Conservation (phyloP, 257 asterid genomes). For the Schizonepeta tenuifolia region DNA sequence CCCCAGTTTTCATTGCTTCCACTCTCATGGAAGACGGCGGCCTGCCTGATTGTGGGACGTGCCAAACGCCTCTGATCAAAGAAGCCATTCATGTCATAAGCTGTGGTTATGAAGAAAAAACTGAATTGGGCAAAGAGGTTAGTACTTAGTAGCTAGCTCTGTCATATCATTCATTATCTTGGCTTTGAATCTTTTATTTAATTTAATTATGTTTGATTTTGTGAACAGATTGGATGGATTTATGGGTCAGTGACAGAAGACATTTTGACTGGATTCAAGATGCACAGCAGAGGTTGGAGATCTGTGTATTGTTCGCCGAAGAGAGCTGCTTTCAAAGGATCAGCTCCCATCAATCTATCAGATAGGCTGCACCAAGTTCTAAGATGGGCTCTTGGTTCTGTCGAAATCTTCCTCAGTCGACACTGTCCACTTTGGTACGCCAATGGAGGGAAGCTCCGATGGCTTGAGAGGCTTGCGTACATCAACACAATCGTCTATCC, state of each 20-base stretch:
- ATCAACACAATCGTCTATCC: conserved; percentile 39
- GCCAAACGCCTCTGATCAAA: conserved; percentile 58
- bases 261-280: conserved; percentile 82
- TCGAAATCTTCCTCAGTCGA: conserved; percentile 37
- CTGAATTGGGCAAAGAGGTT: conserved; percentile 90
- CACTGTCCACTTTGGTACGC: conserved; percentile 40
- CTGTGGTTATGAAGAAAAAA: conserved; percentile 86
- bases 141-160: not conserved
- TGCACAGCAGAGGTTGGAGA: conserved; percentile 89
- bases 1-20: conserved; percentile 74
- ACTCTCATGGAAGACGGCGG: conserved; percentile 86
- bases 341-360: conserved; percentile 85
- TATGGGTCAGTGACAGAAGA: conserved; percentile 89
- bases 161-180: too few species aligned
- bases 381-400: conserved; percentile 50
- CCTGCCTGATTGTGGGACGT: conserved; percentile 66
- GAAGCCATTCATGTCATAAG: conserved; percentile 90
- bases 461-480: conserved; percentile 37
- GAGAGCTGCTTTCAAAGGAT: conserved; percentile 80
- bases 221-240: conserved; percentile 82
- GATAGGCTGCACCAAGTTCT: conserved; percentile 83
- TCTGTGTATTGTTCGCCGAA: conserved; percentile 75
- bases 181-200: not conserved
- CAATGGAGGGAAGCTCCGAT: conserved; percentile 37
- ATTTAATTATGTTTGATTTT: not conserved